Evolutionary conservation across 306 rosid genomes (phyloP), one percentile per base, ranked within the genome.

Genomic region (Vigna trinervia): DNA sequence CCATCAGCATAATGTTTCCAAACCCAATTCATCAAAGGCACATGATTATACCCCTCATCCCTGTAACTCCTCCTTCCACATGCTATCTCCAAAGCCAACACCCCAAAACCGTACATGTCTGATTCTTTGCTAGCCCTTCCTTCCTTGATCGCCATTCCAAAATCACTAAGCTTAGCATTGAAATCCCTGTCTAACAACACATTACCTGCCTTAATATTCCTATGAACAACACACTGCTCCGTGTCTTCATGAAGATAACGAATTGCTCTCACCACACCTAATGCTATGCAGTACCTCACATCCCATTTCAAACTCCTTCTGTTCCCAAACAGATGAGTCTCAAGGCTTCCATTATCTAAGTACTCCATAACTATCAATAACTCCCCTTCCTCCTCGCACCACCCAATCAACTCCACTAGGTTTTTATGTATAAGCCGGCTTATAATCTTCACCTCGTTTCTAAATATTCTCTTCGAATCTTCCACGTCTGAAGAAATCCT

Each of bases 311-410:
- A 36, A 5, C 61, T 47, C 46, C 17, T 69, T 23, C 53, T 52
- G 4, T 8, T 52, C 26, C 58, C 58, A 52, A 52, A 52, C 12
- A 52, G 58, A 52, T 52, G 58, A 52, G 0, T 17, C 26, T 52
- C 58, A 17, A 87, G 85, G 80, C 88, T 87, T 23, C 87, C 80
- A 32, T 85, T 85, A 14, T 84, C 68, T 88, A 85, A 70, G 45
- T 32, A 61, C 23, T 61, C 12, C 15, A 61, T 32, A 61, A 61
- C 67, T 19, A 88, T 34, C 4, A 86, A 51, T 32, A 82, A 70
- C 38, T 88, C 88, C 0, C 69, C 77, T 60, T 77, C 8, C 76
- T 78, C 82, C 0, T 77, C 80, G 71, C 90, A 87, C 88, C 90
- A 84, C 0, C 90, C 90, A 4, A 87, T 82, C 59, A 82, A 76